Conservation (phyloP, 2,329 filamentous ascomycete genomes). For the Venturiaceae sp. region DNA sequence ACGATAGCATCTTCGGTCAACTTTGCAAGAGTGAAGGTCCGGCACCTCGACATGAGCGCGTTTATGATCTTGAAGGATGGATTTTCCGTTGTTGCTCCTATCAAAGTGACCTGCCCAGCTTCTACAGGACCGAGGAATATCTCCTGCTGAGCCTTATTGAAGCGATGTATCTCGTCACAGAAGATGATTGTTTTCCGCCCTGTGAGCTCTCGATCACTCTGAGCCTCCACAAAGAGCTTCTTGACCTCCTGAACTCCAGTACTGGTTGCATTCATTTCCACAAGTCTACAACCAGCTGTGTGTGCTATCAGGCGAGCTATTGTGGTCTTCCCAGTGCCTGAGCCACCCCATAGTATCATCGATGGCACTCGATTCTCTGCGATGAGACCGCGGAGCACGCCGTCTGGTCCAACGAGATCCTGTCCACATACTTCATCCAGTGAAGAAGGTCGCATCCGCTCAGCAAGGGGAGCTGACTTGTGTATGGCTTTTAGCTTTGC, state of each 20-base stretch:
- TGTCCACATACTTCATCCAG: slow-evolving; percentile 87
- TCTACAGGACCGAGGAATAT: slow-evolving; percentile 91
- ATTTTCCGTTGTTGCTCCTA: slow-evolving; percentile 95
- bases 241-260: slow-evolving; percentile 85
- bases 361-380: slow-evolving; percentile 79
- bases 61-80: slow-evolving; percentile 88
- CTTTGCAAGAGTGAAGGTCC: slow-evolving; percentile 78
- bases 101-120: slow-evolving; percentile 78
- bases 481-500: slow-evolving; percentile 47
- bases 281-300: slow-evolving; percentile 73
- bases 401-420: slow-evolving; percentile 74
- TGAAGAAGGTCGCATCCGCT: slow-evolving; percentile 79
- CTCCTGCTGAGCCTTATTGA: slow-evolving; percentile 87
- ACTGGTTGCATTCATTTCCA: slow-evolving; percentile 92
- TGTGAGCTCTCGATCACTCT: slow-evolving; percentile 67
- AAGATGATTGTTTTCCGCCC: slow-evolving; percentile 93
- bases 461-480: slow-evolving; percentile 73
- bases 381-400: slow-evolving; percentile 80
- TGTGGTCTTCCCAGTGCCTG: slow-evolving; percentile 79
- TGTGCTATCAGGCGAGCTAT: slow-evolving; percentile 86
- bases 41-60: slow-evolving; percentile 78
- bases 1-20: slow-evolving; percentile 63
- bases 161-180: slow-evolving; percentile 92
- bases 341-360: slow-evolving; percentile 87
- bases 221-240: slow-evolving; percentile 79